phyloP scores from a whole-genome alignment of 2,329 filamentous ascomycete species.

The Aspergillus clavatus region DNA sequence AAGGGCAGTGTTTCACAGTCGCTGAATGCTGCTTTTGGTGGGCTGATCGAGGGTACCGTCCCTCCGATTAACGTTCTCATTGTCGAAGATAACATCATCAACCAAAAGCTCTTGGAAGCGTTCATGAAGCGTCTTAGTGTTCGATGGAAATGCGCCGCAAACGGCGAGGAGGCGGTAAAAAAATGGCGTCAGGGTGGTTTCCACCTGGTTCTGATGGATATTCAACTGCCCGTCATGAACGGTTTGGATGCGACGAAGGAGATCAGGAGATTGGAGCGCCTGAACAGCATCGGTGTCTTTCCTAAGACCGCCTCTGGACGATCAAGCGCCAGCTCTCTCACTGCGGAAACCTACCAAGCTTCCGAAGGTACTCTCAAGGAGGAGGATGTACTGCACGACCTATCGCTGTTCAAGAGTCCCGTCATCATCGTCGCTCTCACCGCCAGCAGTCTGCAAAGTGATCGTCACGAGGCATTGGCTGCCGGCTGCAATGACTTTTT shows the following conservation, averaged over 20 bases:
- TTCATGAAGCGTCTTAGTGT: slow-evolving; percentile 96
- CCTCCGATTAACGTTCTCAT: slow-evolving; percentile 97
- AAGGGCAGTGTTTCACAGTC: slow-evolving; percentile 26
- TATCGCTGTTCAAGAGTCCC: slow-evolving; percentile 77
- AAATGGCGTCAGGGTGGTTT: slow-evolving; percentile 94
- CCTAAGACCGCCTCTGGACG: slow-evolving; percentile 59
- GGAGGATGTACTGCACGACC: slow-evolving; percentile 35
- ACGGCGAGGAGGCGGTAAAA: slow-evolving; percentile 83
- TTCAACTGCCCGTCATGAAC: slow-evolving; percentile 94
- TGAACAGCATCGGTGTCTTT: slow-evolving; percentile 92
- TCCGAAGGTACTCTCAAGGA: slow-evolving; percentile 25
- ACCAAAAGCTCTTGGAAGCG: slow-evolving; percentile 84
- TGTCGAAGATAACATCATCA: slow-evolving; percentile 98
- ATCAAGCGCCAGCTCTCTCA: slow-evolving; percentile 36
- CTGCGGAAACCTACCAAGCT: slow-evolving; percentile 16
- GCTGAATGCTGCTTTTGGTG: slow-evolving; percentile 46
- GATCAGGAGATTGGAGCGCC: slow-evolving; percentile 79
- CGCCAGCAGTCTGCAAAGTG: slow-evolving; percentile 88
- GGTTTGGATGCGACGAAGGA: slow-evolving; percentile 92
- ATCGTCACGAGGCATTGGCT: slow-evolving; percentile 88
- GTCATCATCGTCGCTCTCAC: slow-evolving; percentile 98
- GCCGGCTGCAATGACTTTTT: slow-evolving; percentile 98
- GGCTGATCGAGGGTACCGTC: slow-evolving; percentile 72
- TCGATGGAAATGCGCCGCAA: slow-evolving; percentile 94
- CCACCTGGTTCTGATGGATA: slow-evolving; percentile 96